Evolutionary conservation across 2,329 filamentous ascomycete genomes (phyloP).

Genomic region (Penicillium polonicum): DNA sequence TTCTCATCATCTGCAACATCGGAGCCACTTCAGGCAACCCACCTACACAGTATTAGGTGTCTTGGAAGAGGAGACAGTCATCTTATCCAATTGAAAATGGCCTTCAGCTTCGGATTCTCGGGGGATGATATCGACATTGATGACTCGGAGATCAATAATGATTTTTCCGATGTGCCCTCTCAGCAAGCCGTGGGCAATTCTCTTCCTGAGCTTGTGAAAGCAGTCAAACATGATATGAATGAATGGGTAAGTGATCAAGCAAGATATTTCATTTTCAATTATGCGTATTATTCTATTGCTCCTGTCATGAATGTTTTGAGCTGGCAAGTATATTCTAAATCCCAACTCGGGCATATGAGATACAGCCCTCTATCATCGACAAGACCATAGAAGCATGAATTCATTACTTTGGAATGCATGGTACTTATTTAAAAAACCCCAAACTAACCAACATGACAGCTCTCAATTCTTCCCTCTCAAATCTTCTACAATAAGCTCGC

Average conservation of each 20-base stretch:
- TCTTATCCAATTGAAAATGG: conserved; percentile 20
- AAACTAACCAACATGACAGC: conserved; percentile 37
- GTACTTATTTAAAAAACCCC: background rate
- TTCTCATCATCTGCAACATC: background rate
- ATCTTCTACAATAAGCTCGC: conserved; percentile 57
- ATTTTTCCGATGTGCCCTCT: conserved; percentile 14
- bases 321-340: background rate
- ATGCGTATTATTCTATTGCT: background rate
- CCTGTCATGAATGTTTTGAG: background rate
- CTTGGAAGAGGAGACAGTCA: background rate
- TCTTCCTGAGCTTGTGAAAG: conserved; percentile 36
- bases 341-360: background rate
- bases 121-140: conserved; percentile 59
- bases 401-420: background rate
- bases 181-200: conserved; percentile 11
- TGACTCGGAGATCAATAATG: conserved; percentile 30
- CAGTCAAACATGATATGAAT: conserved; percentile 45
- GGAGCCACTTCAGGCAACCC: background rate
- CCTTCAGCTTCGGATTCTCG: conserved; percentile 58
- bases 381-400: background rate
- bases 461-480: conserved; percentile 57
- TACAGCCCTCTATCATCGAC: background rate
- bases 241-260: conserved; percentile 47
- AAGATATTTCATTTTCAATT: background rate
- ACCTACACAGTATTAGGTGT: background rate